Percentiles rank a stretch among this genome's conserved stretches.
Conservation (phyloP, 148 eudicot genomes). For the Rhododendron mucronatum region DNA sequence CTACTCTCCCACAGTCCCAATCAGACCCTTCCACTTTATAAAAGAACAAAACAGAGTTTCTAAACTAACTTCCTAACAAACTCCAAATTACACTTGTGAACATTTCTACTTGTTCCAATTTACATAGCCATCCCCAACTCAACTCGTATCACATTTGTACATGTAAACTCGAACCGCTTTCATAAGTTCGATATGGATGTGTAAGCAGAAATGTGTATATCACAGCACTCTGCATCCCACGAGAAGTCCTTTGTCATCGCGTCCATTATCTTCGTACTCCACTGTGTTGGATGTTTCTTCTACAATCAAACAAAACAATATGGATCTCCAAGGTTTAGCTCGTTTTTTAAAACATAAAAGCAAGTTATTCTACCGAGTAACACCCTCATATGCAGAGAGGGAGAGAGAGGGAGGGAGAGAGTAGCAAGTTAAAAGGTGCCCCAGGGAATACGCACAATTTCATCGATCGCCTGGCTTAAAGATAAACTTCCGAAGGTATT, state of each 20-base stretch:
- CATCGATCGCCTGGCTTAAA: constrained; percentile 48
- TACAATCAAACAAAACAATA: constrained; percentile 12
- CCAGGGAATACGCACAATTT: constrained; percentile 37
- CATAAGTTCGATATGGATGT: constrained; percentile 26
- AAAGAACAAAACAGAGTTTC: not conserved
- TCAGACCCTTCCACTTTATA: too few relatives aligned
- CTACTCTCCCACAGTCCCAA: too few relatives aligned
- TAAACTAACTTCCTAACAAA: not conserved
- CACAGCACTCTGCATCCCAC: constrained; percentile 59
- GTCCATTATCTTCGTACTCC: constrained; percentile 48
- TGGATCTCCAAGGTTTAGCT: not conserved
- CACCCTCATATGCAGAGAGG: not conserved
- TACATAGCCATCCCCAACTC: not conserved
- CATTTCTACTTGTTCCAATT: not conserved
- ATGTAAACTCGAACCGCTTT: constrained; percentile 5
- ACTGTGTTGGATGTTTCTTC: constrained; percentile 40
- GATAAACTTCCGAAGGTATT: constrained; percentile 42
- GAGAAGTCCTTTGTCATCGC: constrained; percentile 58
- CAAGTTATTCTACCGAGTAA: too few relatives aligned
- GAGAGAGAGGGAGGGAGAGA: not conserved
- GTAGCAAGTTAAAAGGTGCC: not conserved
- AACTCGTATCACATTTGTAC: not conserved
- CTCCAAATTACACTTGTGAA: not conserved
- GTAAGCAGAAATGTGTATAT: constrained; percentile 50
- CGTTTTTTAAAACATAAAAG: not conserved